A percentile compares a stretch with the other conserved stretches of the same genome.
phyloP scores from a whole-genome alignment of 2,329 filamentous ascomycete species.

The Grosmannia clavigera region DNA sequence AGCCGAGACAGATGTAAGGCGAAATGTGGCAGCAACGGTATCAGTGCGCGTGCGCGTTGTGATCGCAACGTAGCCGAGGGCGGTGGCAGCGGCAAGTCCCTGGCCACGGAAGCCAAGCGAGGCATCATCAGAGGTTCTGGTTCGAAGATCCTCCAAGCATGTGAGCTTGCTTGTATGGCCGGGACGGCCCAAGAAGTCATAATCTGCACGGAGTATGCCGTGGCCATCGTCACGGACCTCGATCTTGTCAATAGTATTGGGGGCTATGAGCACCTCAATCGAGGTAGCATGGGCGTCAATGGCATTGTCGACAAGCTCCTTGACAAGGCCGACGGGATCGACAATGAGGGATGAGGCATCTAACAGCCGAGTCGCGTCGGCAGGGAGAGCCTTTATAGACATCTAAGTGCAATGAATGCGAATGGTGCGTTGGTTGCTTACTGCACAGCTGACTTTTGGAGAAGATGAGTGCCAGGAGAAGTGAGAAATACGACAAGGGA shows the following conservation, averaged over 20 bases:
- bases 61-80: slow-evolving; percentile 45
- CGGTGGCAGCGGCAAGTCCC: slow-evolving; percentile 54
- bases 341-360: slow-evolving; percentile 48
- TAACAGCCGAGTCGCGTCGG: slow-evolving; percentile 40
- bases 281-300: slow-evolving; percentile 58
- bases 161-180: slow-evolving; percentile 64
- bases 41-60: slow-evolving; percentile 53
- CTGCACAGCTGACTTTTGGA: neutral
- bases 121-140: slow-evolving; percentile 32
- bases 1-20: slow-evolving; percentile 19
- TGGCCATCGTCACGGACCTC: slow-evolving; percentile 63
- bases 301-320: slow-evolving; percentile 68
- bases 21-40: slow-evolving; percentile 39
- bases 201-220: slow-evolving; percentile 53
- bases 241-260: slow-evolving; percentile 56
- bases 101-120: slow-evolving; percentile 68
- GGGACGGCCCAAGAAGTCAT: slow-evolving; percentile 47
- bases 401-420: slow-evolving; percentile 18
- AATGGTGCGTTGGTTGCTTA: neutral
- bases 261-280: slow-evolving; percentile 50
- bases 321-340: slow-evolving; percentile 50
- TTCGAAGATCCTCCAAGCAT: slow-evolving; percentile 47
- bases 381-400: slow-evolving; percentile 37
- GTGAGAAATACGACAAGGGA: neutral
- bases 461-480: neutral